Evolutionary conservation across 495 filamentous ascomycete genomes (phyloP), one percentile per base, ranked within the genome.

Genomic region (Aspergillus affinis): DNA sequence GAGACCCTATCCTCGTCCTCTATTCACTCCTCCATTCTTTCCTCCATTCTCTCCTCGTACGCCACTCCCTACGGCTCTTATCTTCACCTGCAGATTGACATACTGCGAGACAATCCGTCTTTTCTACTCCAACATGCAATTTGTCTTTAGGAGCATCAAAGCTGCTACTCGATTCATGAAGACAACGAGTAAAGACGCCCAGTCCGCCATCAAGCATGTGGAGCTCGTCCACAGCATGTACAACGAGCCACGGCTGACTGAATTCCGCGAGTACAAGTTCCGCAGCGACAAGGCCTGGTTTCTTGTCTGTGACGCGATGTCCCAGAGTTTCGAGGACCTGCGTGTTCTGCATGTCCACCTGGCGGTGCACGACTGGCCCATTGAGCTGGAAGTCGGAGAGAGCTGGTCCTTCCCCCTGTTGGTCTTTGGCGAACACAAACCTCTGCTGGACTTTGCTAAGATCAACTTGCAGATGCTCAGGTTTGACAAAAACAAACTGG

Each of bases 211-310:
- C 36, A 59, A 23, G 2, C 64, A 66, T 41, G 51, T 72, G 8
- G 69, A 69, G 51, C 51, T 72, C 13, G 54, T 60, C 20, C 67
- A 69, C 26, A 59, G n/a, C 44, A 72, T 69, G 64, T 69, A 72
- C 55, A 64, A 64, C 20, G 69, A 72, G 53, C 69, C 67, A 12
- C 50, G 46, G 0, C 44, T 65, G 13, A 48, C 51, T 4, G 26
- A 49, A 13, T 63, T 61, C 47, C 57, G 65, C 0, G 8, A 19
- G 3, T 66, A 47, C 48, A 69, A 69, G 50, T 21, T 56, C 50
- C 59, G 64, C 44, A 67, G 65, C 32, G 69, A 72, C 47, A 32
- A 58, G 19, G 60, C 57, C 10, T 72, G 53, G 53, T 67, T 53
- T 13, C 18, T 57, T 9, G 57, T 58, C 21, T 69, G 67, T 49